Percentiles rank a stretch among this genome's conserved stretches.
These are phyloP conservation scores for Saturnispora diversa DNA, from an alignment of 805 yeast genomes.

Conservation along the genomic window DNA sequence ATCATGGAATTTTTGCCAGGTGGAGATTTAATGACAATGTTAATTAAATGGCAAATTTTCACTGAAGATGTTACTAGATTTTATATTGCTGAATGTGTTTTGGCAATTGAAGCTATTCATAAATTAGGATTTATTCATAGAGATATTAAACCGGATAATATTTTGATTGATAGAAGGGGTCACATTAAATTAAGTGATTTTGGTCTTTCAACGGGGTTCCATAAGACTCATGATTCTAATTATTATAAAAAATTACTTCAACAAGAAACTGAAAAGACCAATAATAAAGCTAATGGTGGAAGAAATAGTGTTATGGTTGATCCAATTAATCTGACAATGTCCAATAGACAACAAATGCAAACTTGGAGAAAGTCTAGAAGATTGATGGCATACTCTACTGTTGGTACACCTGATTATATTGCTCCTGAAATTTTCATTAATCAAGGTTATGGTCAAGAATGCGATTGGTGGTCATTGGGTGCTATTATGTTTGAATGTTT, in stretches of 20 bases:
- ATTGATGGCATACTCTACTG: constrained; percentile 92
- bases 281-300: constrained; percentile 20
- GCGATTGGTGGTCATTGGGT: constrained; percentile 98
- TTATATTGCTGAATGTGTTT: constrained; percentile 92
- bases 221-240: constrained; percentile 82
- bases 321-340: constrained; percentile 90
- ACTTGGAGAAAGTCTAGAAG: constrained; percentile 92
- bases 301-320: constrained; percentile 85
- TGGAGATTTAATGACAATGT: constrained; percentile 89
- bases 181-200: constrained; percentile 62
- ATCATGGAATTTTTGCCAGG: constrained; percentile 82
- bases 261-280: constrained; percentile 34
- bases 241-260: constrained; percentile 79
- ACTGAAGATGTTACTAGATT: constrained; percentile 89
- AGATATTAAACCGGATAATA: constrained; percentile 96
- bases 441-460: constrained; percentile 93
- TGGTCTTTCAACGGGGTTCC: constrained; percentile 86
- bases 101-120: constrained; percentile 91
- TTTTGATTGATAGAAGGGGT: constrained; percentile 55
- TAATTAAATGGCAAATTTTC: constrained; percentile 88
- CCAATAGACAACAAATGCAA: constrained; percentile 89
- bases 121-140: constrained; percentile 91
- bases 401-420: constrained; percentile 93
- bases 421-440: constrained; percentile 91
- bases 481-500: constrained; percentile 95